These are phyloP conservation scores for Chiua virens DNA, from an alignment of 768 basidiomycete species.

Conservation along the genomic window DNA sequence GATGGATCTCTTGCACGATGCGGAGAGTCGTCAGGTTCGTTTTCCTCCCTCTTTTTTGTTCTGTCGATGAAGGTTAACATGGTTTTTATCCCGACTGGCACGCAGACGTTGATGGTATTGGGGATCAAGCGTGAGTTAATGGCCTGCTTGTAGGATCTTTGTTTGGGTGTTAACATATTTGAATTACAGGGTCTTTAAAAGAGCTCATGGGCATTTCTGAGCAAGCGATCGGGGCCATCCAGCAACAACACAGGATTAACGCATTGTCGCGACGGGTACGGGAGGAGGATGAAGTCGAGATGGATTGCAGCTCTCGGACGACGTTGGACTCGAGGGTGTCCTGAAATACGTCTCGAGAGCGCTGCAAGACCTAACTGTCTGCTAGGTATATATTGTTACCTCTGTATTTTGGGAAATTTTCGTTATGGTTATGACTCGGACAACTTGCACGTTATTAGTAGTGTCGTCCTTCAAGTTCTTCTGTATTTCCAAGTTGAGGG, in stretches of 20 bases:
- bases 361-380: too few relatives aligned
- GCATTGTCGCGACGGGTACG: conserved; percentile 4
- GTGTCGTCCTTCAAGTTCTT: too few relatives aligned
- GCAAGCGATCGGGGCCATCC: conserved; percentile 29
- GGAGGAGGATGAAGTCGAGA: conserved; percentile 4
- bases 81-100: background rate
- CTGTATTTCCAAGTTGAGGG: too few relatives aligned
- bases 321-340: too few relatives aligned
- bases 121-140: conserved; percentile 45
- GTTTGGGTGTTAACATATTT: background rate
- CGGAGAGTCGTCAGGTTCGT: conserved; percentile 43
- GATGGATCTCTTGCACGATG: conserved; percentile 43
- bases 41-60: background rate
- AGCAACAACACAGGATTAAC: conserved; percentile 30
- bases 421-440: too few relatives aligned
- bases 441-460: too few relatives aligned
- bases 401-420: too few relatives aligned
- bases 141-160: background rate
- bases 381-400: too few relatives aligned
- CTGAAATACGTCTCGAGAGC: too few relatives aligned
- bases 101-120: conserved; percentile 43
- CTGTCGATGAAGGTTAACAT: background rate
- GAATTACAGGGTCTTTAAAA: conserved; percentile 30
- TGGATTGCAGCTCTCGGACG: background rate
- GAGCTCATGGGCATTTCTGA: conserved; percentile 36